These are phyloP conservation scores for Fusarium cicatricum DNA, from an alignment of 2,329 filamentous ascomycete species.

Conservation along the genomic window DNA sequence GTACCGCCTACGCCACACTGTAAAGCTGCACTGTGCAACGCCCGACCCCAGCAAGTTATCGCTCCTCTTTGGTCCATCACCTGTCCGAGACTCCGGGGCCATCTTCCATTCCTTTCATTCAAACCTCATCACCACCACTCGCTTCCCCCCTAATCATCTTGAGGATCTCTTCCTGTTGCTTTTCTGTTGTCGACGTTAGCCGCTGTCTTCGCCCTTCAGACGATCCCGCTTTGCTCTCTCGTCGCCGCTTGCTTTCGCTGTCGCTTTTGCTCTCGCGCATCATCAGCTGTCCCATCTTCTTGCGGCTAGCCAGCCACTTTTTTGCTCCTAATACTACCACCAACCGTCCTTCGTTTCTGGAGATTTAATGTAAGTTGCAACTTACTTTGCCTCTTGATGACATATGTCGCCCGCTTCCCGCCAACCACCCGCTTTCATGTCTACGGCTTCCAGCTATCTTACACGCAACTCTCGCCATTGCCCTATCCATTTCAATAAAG, in stretches of 20 bases:
- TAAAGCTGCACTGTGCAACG: constrained; percentile 36
- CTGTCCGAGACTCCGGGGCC: constrained; percentile 25
- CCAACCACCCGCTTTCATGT: constrained; percentile 42
- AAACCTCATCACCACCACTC: constrained; percentile 40
- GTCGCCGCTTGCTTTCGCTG: constrained; percentile 23
- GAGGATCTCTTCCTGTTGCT: constrained; percentile 23
- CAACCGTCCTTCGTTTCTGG: constrained; percentile 37
- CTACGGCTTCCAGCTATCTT: constrained; percentile 11
- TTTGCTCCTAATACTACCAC: constrained; percentile 36
- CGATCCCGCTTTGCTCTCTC: constrained; percentile 15
- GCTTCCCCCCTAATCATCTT: constrained; percentile 35
- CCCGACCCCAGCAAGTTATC: constrained; percentile 20
- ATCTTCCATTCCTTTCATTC: constrained; percentile 31
- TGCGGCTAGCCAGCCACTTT: constrained; percentile 40
- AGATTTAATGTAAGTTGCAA: constrained; percentile 50
- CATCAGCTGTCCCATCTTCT: constrained; percentile 31
- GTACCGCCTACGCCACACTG: constrained; percentile 23
- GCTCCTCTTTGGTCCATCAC: constrained; percentile 25
- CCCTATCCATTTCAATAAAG: constrained; percentile 30
- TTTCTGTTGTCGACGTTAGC: constrained; percentile 36
- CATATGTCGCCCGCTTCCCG: constrained; percentile 42
- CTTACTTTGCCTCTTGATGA: constrained; percentile 41
- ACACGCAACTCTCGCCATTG: constrained; percentile 9
- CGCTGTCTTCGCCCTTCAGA: constrained; percentile 20
- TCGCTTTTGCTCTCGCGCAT: constrained; percentile 29